These are phyloP conservation scores for Hippophae rhamnoides DNA, from an alignment of 306 rosid species.

Conservation along the genomic window DNA sequence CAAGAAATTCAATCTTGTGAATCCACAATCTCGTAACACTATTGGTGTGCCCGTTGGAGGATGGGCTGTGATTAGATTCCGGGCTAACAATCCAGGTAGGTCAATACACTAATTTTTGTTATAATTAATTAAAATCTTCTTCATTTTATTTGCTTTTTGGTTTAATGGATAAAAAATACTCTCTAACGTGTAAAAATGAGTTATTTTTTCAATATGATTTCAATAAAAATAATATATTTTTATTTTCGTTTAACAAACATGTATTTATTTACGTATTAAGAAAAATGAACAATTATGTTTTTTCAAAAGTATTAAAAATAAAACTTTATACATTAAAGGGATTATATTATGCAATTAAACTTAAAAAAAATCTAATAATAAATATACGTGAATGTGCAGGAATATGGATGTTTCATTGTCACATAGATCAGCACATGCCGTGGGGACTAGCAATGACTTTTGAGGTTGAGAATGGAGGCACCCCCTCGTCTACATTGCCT, in stretches of 20 bases:
- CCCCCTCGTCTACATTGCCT: slow-evolving; percentile 5
- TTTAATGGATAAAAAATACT: neutral
- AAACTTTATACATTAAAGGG: too few relatives aligned
- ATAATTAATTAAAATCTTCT: too few relatives aligned
- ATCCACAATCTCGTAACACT: slow-evolving; percentile 19
- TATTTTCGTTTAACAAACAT: too few relatives aligned
- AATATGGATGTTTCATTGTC: slow-evolving; percentile 19
- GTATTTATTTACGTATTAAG: too few relatives aligned
- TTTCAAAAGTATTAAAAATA: too few relatives aligned
- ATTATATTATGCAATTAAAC: too few relatives aligned
- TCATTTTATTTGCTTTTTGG: neutral
- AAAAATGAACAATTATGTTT: too few relatives aligned
- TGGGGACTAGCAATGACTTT: slow-evolving; percentile 17
- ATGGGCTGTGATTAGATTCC: slow-evolving; percentile 26
- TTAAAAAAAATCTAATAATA: neutral
- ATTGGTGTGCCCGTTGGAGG: slow-evolving; percentile 13
- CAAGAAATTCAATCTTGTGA: slow-evolving; percentile 9
- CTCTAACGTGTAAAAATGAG: too few relatives aligned
- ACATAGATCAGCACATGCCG: slow-evolving; percentile 14
- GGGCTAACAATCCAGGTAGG: slow-evolving; percentile 17
- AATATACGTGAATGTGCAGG: neutral
- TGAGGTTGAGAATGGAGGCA: slow-evolving; percentile 21
- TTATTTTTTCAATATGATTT: too few relatives aligned
- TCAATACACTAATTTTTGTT: neutral
- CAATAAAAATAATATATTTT: too few relatives aligned